phyloP scores from a whole-genome alignment of 2,329 filamentous ascomycete species.

The Fusarium abutilonis region DNA sequence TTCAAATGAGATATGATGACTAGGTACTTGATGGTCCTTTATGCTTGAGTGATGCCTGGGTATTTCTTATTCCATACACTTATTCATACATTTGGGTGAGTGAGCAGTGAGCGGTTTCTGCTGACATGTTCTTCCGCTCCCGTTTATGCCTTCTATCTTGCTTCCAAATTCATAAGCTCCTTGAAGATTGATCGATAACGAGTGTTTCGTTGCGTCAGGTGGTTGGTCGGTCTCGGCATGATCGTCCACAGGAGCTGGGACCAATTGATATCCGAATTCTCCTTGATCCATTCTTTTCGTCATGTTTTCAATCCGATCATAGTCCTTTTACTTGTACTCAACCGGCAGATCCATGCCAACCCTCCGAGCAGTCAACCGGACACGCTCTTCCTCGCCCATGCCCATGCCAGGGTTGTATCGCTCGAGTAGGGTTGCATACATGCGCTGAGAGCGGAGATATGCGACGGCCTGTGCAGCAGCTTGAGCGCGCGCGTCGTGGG shows the following conservation, averaged over 20 bases:
- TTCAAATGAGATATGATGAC: conserved; percentile 36
- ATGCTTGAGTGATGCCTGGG: conserved; percentile 15
- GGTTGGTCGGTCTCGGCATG: neutral
- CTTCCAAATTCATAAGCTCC: neutral
- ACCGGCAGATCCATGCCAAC: conserved; percentile 90
- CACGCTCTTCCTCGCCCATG: conserved; percentile 85
- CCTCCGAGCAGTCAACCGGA: conserved; percentile 82
- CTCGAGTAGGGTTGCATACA: conserved; percentile 83
- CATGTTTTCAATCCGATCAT: neutral
- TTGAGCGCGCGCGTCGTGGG: conserved; percentile 44
- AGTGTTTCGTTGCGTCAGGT: neutral
- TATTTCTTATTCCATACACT: conserved; percentile 36
- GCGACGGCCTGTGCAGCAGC: conserved; percentile 78
- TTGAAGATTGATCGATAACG: neutral
- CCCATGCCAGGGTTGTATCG: conserved; percentile 93
- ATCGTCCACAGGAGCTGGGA: neutral
- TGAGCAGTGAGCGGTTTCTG: neutral
- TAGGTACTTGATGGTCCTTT: conserved; percentile 8
- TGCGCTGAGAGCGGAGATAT: conserved; percentile 86
- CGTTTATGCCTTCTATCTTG: neutral
- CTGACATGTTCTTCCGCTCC: neutral
- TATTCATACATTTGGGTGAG: conserved; percentile 32
- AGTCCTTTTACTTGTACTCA: conserved; percentile 55
- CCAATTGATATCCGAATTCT: neutral
- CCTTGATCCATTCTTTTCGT: neutral